Percentiles rank a stretch among this genome's conserved stretches.
phyloP scores from a whole-genome alignment of 2,329 filamentous ascomycete species.

The Beauveria varroae region DNA sequence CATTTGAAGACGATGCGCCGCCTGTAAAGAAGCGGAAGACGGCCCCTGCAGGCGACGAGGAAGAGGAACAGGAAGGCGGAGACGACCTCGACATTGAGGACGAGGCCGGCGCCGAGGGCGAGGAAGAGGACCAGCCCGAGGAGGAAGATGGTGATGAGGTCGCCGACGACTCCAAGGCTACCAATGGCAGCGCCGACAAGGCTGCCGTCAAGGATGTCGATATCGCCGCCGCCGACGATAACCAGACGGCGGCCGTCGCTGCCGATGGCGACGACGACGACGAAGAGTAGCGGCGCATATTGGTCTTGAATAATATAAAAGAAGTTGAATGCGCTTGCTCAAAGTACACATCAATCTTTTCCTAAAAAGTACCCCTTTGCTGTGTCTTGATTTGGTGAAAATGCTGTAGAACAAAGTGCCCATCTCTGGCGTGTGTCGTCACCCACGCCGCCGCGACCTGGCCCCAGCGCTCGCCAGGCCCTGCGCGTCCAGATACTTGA shows the following conservation, averaged over 20 bases:
- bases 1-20: constrained; percentile 28
- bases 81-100: constrained; percentile 15
- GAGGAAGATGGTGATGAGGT: constrained; percentile 18
- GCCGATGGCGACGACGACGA: neutral
- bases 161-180: constrained; percentile 14
- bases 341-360: neutral
- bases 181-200: constrained; percentile 17
- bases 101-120: constrained; percentile 7
- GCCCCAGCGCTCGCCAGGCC: neutral
- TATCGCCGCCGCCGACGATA: constrained; percentile 22
- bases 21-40: constrained; percentile 48
- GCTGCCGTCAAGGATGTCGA: constrained; percentile 21
- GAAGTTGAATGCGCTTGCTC: neutral
- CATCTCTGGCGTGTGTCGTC: neutral
- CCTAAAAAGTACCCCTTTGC: too few species aligned
- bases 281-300: neutral
- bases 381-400: too few species aligned
- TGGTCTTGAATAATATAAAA: neutral
- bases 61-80: constrained; percentile 22
- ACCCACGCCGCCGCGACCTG: neutral
- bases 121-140: constrained; percentile 21
- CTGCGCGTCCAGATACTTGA: neutral
- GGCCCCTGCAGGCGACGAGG: constrained; percentile 25
- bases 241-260: constrained; percentile 16
- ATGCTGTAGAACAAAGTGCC: constrained; percentile 5